phyloP scores from a whole-genome alignment of 2,329 filamentous ascomycete genomes.

The Zymoseptoria brevis region DNA sequence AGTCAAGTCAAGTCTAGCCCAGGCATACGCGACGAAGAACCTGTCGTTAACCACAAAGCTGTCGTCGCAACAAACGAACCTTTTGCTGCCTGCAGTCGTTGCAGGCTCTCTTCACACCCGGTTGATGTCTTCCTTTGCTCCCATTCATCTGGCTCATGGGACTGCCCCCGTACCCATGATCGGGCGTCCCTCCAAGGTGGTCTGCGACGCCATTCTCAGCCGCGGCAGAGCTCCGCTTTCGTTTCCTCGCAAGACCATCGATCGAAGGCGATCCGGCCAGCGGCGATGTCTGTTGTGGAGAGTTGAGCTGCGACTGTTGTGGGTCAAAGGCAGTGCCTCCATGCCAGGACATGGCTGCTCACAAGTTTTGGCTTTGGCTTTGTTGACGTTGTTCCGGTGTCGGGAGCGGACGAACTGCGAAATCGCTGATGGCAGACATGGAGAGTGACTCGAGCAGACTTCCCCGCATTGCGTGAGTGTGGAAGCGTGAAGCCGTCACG shows the following conservation, averaged over 20 bases:
- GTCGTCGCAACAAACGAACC: constrained; percentile 39
- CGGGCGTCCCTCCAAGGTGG: constrained; percentile 8
- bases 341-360: constrained; percentile 20
- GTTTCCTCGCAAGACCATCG: constrained; percentile 10
- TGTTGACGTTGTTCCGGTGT: constrained; percentile 3
- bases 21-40: background rate
- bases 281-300: constrained; percentile 14
- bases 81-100: constrained; percentile 83
- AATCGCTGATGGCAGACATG: constrained; percentile 1
- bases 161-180: constrained; percentile 11
- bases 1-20: background rate
- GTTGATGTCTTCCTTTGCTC: constrained; percentile 25
- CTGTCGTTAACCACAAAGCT: background rate
- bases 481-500: background rate
- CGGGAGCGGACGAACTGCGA: constrained; percentile 7
- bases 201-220: constrained; percentile 6
- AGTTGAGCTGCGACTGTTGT: constrained; percentile 6
- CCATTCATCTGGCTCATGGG: constrained; percentile 10
- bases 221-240: constrained; percentile 14
- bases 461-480: background rate
- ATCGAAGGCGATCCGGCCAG: constrained; percentile 7
- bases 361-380: constrained; percentile 1
- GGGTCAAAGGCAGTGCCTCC: constrained; percentile 18
- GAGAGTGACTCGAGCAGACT: background rate
- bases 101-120: constrained; percentile 65